Evolutionary conservation across 169 alveolate genomes (phyloP), one percentile per base, ranked within the genome.

Genomic region (Cryptosporidium ryanae): DNA sequence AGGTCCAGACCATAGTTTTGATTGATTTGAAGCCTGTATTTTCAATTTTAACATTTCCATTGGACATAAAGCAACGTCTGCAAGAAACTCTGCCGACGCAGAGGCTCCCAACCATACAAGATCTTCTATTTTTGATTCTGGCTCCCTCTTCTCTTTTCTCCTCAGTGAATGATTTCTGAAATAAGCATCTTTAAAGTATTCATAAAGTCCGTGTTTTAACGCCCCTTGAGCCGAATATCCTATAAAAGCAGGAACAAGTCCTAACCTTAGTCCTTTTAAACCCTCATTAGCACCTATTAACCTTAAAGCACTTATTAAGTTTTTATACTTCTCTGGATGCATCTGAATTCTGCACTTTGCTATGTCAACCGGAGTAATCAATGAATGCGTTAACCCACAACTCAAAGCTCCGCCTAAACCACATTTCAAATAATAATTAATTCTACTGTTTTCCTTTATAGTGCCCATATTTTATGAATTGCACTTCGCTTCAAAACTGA

Each of bases 171-270:
- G 90, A 29, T 94, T 95, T 38, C 8, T 10, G 8, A 6, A 0
- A 91, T 96, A 96, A 32, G 96, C 92, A 90, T 97, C 99, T 93
- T 98, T 98, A 96, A 98, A 98, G 87, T 95, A 90, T 93, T 98
- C 99, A 90, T 97, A 96, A 87, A 97, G 95, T 31, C 99, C 99
- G 91, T 96, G 98, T 92, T 98, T 98, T 84, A 97, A 98, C 89
- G 97, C 93, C 29, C 99, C 99, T 94, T 98, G 99, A 71, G 95
- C 84, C 17, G 98, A 95, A 92, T 98, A 98, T 21, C 99, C 99
- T 18, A 96, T 63, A 34, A 96, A 91, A 29, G 99, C 97, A n/a
- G 99, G 99, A 21, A 93, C 93, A 99, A 99, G 96, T 23, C 99
- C 99, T 29, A 96, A 93, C 49, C 96, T 92, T 71, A 97, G 91